Conservation (phyloP, 78 protist genomes). For the Pigoraptor vietnamica region DNA sequence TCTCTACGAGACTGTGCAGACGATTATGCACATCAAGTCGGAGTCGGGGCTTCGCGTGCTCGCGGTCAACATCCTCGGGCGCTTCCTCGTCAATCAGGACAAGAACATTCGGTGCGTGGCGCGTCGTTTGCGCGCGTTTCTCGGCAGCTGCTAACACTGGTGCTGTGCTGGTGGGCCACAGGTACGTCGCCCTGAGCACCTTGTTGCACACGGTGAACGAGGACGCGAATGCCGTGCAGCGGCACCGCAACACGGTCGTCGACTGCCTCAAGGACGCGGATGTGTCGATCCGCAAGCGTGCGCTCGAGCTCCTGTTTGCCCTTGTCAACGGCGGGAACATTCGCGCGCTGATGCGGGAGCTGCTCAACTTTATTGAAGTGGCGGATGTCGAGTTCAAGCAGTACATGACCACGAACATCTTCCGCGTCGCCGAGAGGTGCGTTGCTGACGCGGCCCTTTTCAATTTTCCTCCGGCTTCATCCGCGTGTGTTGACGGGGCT, state of each 20-base stretch:
- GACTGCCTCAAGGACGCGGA: constrained; percentile 97
- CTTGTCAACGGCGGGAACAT: constrained; percentile 71
- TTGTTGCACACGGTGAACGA: constrained; percentile 29
- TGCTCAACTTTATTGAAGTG: constrained; percentile 56
- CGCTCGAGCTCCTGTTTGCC: constrained; percentile 86
- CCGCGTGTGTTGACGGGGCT: background rate
- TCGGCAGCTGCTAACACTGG: too few species aligned
- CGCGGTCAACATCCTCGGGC: constrained; percentile 92
- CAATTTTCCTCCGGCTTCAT: too few species aligned
- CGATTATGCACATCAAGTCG: constrained; percentile 84
- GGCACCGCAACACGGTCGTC: constrained; percentile 88
- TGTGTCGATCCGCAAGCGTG: constrained; percentile 92
- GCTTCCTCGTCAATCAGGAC: constrained; percentile 86
- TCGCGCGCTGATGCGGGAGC: constrained; percentile 41
- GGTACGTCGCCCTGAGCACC: constrained; percentile 47
- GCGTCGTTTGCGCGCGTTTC: background rate
- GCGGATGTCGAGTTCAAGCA: constrained; percentile 73
- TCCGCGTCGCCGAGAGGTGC: constrained; percentile 68
- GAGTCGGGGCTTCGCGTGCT: constrained; percentile 75
- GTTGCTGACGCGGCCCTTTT: background rate
- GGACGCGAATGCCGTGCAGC: constrained; percentile 87
- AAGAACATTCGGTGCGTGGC: constrained; percentile 94
- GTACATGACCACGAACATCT: constrained; percentile 60
- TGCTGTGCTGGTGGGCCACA: background rate
- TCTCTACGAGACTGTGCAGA: constrained; percentile 89